phyloP scores from a whole-genome alignment of 176 grass and related monocot genomes.

The Eleusine coracana region DNA sequence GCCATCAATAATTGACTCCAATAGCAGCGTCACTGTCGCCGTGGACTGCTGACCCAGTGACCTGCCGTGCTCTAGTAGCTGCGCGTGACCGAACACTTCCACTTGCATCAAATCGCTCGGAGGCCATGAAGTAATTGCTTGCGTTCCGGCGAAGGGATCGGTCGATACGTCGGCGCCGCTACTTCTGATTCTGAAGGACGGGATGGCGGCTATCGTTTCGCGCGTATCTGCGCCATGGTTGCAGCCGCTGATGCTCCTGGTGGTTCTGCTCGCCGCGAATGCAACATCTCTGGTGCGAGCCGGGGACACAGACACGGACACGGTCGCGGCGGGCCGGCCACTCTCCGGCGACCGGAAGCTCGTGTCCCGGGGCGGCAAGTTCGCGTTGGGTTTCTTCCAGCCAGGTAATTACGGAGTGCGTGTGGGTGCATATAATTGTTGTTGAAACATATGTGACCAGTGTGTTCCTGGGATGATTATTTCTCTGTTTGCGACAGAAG shows the following conservation, averaged over 20 bases:
- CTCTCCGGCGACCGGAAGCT: slow-evolving; percentile 23
- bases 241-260: background rate
- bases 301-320: background rate
- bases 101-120: no score
- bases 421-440: background rate
- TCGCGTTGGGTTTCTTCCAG: slow-evolving; percentile 42
- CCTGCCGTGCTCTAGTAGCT: no score
- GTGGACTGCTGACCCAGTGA: no score
- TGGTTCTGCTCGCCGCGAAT: background rate
- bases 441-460: background rate
- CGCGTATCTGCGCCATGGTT: background rate
- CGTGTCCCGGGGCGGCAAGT: slow-evolving; percentile 40
- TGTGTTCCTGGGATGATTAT: background rate
- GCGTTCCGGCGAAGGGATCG: background rate
- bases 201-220: background rate
- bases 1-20: no score
- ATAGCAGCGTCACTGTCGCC: no score
- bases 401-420: background rate
- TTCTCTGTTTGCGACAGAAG: background rate
- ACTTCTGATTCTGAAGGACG: background rate
- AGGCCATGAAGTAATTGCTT: no score
- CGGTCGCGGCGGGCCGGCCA: background rate
- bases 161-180: background rate
- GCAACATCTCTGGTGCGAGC: background rate
- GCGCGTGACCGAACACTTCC: no score